Evolutionary conservation across 2,329 filamentous ascomycete genomes (phyloP), one percentile per base, ranked within the genome.

Genomic region (Epichloe amarillans): DNA sequence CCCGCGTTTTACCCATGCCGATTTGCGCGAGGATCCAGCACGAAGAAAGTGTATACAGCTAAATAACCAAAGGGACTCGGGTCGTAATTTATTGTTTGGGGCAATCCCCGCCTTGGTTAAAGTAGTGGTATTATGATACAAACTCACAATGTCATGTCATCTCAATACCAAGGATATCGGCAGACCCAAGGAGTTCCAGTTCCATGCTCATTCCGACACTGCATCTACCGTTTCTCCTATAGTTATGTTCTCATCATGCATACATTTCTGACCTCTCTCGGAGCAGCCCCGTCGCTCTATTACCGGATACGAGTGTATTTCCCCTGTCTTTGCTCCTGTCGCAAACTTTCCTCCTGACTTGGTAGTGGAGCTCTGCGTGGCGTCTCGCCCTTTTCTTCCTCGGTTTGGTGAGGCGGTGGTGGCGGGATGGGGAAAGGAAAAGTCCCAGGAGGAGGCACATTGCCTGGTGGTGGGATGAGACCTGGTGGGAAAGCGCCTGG

Each of bases 281-380:
- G 26, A 11, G 26, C 10, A 10, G 10, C 8, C 26, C 26, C 3
- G 8, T 30, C 26, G 10, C 26, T 26, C 41, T 48, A 21, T 21
- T 3, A 52, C 19, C 46, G 47, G 43, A 49, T 49, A 23, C 76
- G 66, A 15, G 77, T 83, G 59, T 80, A 83, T 55, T 82, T 74
- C 3, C 80, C 80, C 50, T 72, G 72, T 51, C 76, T 77, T 72
- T 91, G 88, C 66, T 91, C 86, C 65, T 84, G 80, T 58, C 83
- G 79, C 58, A 94, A 68, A 58, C 86, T 90, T 63, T 93, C 88
- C 62, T 86, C 81, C 67, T 94, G 88, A 62, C 86, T 90, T 0
- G 88, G 88, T 42, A 95, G 68, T 8, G 86, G 88, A 5, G 77
- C 86, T 54, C 84, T 75, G 17, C 80, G 69, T 5, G 68, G 63